A percentile compares a stretch with the other conserved stretches of the same genome.
phyloP scores from a whole-genome alignment of 2,329 filamentous ascomycete genomes.

The Chaetomiaceae sp. region DNA sequence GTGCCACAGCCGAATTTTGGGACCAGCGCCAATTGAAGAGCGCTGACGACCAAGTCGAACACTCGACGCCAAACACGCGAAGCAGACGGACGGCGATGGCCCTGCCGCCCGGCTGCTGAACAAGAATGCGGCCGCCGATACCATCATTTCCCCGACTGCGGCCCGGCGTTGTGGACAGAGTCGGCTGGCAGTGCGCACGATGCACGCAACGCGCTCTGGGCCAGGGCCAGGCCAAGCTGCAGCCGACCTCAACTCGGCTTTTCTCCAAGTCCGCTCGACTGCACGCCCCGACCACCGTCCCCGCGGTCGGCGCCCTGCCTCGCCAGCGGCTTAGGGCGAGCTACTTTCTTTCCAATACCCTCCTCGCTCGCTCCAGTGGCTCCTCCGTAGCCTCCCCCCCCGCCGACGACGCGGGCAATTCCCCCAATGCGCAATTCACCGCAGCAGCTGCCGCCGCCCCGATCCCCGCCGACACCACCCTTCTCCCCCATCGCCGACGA shows the following conservation, averaged over 20 bases:
- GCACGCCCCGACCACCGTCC: slow-evolving; percentile 15
- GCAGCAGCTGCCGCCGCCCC: neutral
- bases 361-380: slow-evolving; percentile 28
- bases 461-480: slow-evolving; percentile 10
- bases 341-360: slow-evolving; percentile 32
- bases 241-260: slow-evolving; percentile 2
- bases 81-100: slow-evolving; percentile 23
- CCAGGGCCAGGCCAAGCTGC: slow-evolving; percentile 3
- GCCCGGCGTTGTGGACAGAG: slow-evolving; percentile 17
- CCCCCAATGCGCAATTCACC: neutral
- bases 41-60: neutral
- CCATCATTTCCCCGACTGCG: slow-evolving; percentile 16
- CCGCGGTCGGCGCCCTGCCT: slow-evolving; percentile 5
- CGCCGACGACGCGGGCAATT: neutral
- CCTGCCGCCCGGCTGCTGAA: slow-evolving; percentile 22
- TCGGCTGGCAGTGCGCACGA: slow-evolving; percentile 26
- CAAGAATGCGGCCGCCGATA: slow-evolving; percentile 23
- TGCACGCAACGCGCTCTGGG: slow-evolving; percentile 22
- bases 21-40: too few relatives aligned
- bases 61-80: slow-evolving; percentile 1
- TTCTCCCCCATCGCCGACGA: slow-evolving; percentile 27
- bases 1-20: slow-evolving; percentile 3
- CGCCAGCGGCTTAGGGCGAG: slow-evolving; percentile 25
- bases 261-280: slow-evolving; percentile 23
- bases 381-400: slow-evolving; percentile 11